These are phyloP conservation scores for Colletotrichum chrysophilum DNA, from an alignment of 2,329 filamentous ascomycete genomes.

Conservation along the genomic window DNA sequence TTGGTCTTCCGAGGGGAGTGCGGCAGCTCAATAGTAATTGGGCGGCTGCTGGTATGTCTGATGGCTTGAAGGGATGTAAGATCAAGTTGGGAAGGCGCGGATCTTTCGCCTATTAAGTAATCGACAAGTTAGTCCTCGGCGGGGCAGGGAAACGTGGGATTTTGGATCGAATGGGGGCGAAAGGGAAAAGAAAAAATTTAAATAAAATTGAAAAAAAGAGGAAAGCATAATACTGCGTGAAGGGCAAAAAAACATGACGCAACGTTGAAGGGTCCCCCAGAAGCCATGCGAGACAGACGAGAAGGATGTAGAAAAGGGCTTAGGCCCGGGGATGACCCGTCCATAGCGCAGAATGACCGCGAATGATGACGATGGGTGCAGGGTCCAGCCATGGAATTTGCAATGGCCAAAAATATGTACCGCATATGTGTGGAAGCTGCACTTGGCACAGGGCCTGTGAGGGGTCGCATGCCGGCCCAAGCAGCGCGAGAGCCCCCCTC, in stretches of 20 bases:
- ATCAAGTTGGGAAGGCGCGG: not conserved
- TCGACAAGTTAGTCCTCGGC: not conserved
- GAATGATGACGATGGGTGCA: constrained; percentile 17
- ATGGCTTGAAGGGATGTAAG: constrained; percentile 5
- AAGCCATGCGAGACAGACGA: constrained; percentile 5
- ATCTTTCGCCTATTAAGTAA: constrained; percentile 19
- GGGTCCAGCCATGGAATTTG: not conserved
- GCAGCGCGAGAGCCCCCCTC: not conserved
- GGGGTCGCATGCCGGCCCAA: not conserved
- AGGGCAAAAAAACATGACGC: constrained; percentile 22
- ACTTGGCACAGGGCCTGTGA: not conserved
- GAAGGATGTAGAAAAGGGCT: constrained; percentile 5
- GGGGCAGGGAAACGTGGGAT: not conserved
- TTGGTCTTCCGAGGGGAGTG: constrained; percentile 41
- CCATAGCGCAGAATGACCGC: not conserved
- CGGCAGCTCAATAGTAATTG: constrained; percentile 60
- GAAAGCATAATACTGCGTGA: not conserved
- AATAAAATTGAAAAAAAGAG: constrained; percentile 2
- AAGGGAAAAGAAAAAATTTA: not conserved
- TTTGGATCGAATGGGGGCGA: constrained; percentile 6
- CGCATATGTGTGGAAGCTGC: not conserved
- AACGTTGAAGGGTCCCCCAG: constrained; percentile 7
- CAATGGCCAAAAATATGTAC: not conserved
- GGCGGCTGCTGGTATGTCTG: constrained; percentile 39
- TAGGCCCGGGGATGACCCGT: constrained; percentile 1